Base-by-base conservation (phyloP, 2,329 filamentous ascomycete genomes). In the Sporothrix brasiliensis region DNA sequence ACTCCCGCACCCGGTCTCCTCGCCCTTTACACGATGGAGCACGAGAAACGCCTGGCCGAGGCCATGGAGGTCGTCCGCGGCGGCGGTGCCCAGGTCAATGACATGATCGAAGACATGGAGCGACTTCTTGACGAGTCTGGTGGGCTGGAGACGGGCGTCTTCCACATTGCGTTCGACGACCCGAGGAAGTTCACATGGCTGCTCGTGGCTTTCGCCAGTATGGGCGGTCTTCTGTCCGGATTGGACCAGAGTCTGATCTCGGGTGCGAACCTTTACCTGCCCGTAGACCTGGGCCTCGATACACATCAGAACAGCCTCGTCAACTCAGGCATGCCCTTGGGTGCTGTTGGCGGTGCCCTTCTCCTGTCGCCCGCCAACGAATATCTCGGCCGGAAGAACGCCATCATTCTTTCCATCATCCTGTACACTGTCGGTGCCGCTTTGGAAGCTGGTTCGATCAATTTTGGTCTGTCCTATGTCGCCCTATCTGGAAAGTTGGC, bases 211-310 rank as follows among this genome's bases (percentile, higher is more conserved):
- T 92, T 92, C 74, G 90, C 90, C n/a, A 90, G 88, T 19, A 91
- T 92, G 88, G 90, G 90, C 66, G 90, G 90, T 77, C 81, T 92
- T 27, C 85, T 92, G 0, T 91, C 88, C 1, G 90, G 90, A 72
- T 83, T 92, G 24, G 90, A 92, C 76, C 90, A 92, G 79, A 90
- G 87, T 60, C 81, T 92, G 70, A 92, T 92, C 75, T 89, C 86
- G 14, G 90, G 90, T 68, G 90, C 90, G 66, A 89, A 90, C 75
- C 81, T 92, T 4, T 90, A 86, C 76, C 81, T 92, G 58, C 90
- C 90, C 2, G 74, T 77, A 0, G 87, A 88, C 58, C 81, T 92
- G 0, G 76, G 80, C 30, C 82, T 92, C 44, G 80, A 84, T 4
- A 79, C 81, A 1, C 80, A 82, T 3, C 84, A 91, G 76, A 87